phyloP scores from a whole-genome alignment of 169 alveolate genomes.

The Babesia sp. region DNA sequence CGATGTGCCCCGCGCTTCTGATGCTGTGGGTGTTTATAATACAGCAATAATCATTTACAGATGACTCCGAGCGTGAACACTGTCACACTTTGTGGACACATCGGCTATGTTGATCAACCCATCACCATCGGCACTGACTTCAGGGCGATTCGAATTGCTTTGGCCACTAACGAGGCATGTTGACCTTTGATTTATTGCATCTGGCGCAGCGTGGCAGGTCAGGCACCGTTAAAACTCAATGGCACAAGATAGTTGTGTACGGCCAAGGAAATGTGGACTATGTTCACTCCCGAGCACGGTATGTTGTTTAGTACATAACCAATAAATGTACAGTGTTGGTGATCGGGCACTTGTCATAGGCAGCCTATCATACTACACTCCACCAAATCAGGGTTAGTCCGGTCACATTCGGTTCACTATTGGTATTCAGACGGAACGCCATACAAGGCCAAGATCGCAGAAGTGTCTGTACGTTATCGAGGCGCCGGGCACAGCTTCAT shows the following conservation, averaged over 20 bases:
- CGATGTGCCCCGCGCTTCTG: conserved; percentile 13
- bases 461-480: conserved; percentile 8
- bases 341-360: conserved; percentile 61
- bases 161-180: conserved; percentile 52
- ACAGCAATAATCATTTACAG: neutral
- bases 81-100: conserved; percentile 61
- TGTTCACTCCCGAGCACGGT: conserved; percentile 49
- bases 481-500: conserved; percentile 39
- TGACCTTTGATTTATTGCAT: neutral
- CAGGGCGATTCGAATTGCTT: conserved; percentile 28
- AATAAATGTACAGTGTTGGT: conserved; percentile 42
- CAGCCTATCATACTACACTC: conserved; percentile 36
- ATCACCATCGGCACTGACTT: conserved; percentile 23
- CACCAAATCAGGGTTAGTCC: conserved; percentile 7
- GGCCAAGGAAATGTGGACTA: conserved; percentile 63
- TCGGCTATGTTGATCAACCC: conserved; percentile 51
- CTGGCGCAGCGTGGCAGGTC: conserved; percentile 36
- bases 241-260: conserved; percentile 68
- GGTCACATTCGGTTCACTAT: neutral
- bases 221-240: conserved; percentile 40
- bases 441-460: conserved; percentile 26
- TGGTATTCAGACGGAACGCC: conserved; percentile 4
- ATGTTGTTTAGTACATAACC: neutral
- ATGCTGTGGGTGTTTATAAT: neutral
- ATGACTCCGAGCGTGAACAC: conserved; percentile 29